A percentile compares a stretch with the other conserved stretches of the same genome.
These are phyloP conservation scores for Eruca vesicaria DNA, from an alignment of 441 rosid species.

Conservation along the genomic window DNA sequence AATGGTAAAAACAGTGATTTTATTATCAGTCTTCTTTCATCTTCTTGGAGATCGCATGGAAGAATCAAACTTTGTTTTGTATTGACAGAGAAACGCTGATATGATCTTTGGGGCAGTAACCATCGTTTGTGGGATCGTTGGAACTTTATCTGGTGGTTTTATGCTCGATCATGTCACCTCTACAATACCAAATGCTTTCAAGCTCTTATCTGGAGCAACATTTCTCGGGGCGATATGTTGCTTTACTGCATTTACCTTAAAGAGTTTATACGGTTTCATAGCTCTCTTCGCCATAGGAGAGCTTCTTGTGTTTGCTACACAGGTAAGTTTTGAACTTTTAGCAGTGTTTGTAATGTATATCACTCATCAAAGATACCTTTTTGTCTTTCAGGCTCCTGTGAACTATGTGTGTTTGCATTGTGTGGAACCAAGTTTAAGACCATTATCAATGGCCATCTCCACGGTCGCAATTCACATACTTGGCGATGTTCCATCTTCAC, in stretches of 20 bases:
- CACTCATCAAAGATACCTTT: not conserved
- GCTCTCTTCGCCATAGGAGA: slow-evolving; percentile 81
- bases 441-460: slow-evolving; percentile 71
- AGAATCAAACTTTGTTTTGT: slow-evolving; percentile 3
- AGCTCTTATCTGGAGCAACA: slow-evolving; percentile 75
- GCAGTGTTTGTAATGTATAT: not conserved
- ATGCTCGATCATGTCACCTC: slow-evolving; percentile 60
- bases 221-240: slow-evolving; percentile 78
- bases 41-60: not conserved
- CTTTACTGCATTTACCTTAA: slow-evolving; percentile 71
- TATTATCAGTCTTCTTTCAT: not conserved
- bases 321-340: slow-evolving; percentile 42
- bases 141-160: slow-evolving; percentile 78
- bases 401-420: slow-evolving; percentile 62
- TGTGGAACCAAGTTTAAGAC: slow-evolving; percentile 70
- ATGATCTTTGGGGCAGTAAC: slow-evolving; percentile 86
- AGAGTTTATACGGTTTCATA: slow-evolving; percentile 79
- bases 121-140: slow-evolving; percentile 72
- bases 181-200: slow-evolving; percentile 84
- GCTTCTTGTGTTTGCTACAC: slow-evolving; percentile 83
- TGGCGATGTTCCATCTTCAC: slow-evolving; percentile 78
- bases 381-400: slow-evolving; percentile 52
- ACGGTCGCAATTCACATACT: slow-evolving; percentile 70
- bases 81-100: slow-evolving; percentile 70
- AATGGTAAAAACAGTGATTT: slow-evolving; percentile 13